Evolutionary conservation across 2,329 filamentous ascomycete genomes (phyloP).

Genomic region (Seiridium cupressi): DNA sequence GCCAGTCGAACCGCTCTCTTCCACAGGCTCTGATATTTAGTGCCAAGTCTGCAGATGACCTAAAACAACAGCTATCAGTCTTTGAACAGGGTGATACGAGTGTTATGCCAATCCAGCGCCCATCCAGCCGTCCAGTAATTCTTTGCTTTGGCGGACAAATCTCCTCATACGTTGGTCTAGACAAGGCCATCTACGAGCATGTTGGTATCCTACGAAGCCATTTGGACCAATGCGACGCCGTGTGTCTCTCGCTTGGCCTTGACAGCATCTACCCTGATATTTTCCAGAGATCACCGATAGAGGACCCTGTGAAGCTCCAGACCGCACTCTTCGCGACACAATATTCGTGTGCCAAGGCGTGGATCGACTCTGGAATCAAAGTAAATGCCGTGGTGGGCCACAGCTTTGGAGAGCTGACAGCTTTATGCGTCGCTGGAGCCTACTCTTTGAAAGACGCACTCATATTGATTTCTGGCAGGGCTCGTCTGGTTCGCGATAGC

Average conservation of each 20-base stretch:
- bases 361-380: conserved; percentile 42
- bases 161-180: conserved; percentile 25
- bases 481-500: conserved; percentile 50
- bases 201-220: conserved; percentile 39
- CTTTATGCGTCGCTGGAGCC: conserved; percentile 63
- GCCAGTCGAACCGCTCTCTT: too few relatives aligned
- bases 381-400: conserved; percentile 53
- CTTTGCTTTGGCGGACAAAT: conserved; percentile 35
- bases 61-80: background rate
- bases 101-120: too few relatives aligned
- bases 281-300: conserved; percentile 20
- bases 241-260: conserved; percentile 26
- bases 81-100: background rate
- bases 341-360: conserved; percentile 31
- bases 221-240: conserved; percentile 40
- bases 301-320: conserved; percentile 32
- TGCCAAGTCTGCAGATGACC: background rate
- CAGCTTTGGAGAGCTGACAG: conserved; percentile 70
- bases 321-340: conserved; percentile 35
- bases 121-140: conserved; percentile 18
- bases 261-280: conserved; percentile 28
- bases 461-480: conserved; percentile 54
- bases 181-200: conserved; percentile 26
- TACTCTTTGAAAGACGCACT: conserved; percentile 63
- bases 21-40: too few relatives aligned